Base-by-base conservation (phyloP, 441 rosid species). In the Syzygium syzygioides region DNA sequence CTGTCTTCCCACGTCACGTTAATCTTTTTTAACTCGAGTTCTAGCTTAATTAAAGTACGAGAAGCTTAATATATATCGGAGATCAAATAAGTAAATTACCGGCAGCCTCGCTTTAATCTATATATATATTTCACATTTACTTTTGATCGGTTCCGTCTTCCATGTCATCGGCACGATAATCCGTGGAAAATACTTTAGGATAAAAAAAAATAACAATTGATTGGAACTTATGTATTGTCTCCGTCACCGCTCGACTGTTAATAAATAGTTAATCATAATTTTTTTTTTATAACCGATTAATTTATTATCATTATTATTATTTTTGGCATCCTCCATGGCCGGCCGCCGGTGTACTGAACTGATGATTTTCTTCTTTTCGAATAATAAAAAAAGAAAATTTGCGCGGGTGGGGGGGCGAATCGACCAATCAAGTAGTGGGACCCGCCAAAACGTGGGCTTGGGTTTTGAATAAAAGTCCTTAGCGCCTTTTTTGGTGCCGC, bases 111-210 rank as follows among this genome's bases (percentile, higher is more conserved):
- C 17, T 76, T 76, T 3, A 76, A 76, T 1, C 17, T 12, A 20
- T 12, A 19, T 45, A 4, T 59, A 45, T 28, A 12, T 14, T 41
- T 12, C 5, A 3, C 15, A 15, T 1, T 1, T 20, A 9, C 17
- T 71, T 71, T 20, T 15, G 10, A 41, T 12, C 6, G 3, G 17
- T 23, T 7, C 5, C 3, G 6, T 71, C n/a, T 37, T 71, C 17
- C 83, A 41, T 0, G 13, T 12, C 0, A 41, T 41, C 18, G 5
- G 0, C 1, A 23, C 3, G 13, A 76, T 76, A 41, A 76, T 5
- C 1, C 0, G 3, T 1, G 6, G n/a, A 76, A 41, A 23, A 41
- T 41, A 41, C 2, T 23, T 20, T 71, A 12, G 17, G 9, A 71
- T 37, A 71, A 71, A 20, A 3, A 20, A 1, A 20, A 71, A 20